phyloP scores from a whole-genome alignment of 2,329 filamentous ascomycete genomes.

The Akanthomyces lecanii region DNA sequence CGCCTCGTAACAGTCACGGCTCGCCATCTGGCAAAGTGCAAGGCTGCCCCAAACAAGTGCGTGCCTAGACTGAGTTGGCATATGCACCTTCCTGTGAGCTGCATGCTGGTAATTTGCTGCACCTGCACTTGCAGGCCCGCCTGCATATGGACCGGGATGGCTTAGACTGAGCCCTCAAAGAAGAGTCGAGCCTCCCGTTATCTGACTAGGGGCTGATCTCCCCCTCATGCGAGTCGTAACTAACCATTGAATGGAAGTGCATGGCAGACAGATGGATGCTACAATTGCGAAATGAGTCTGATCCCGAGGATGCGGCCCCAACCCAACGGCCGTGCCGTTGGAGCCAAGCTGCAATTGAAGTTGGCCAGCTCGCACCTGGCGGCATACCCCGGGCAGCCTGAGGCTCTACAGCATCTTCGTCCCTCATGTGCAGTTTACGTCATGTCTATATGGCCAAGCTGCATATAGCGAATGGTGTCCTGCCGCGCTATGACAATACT shows the following conservation, averaged over 20 bases:
- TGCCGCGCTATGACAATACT: background rate
- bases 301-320: background rate
- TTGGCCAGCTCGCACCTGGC: background rate
- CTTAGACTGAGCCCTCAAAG: slow-evolving; percentile 10
- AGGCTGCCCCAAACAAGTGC: background rate
- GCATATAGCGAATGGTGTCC: background rate
- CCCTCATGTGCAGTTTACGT: background rate
- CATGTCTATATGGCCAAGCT: background rate
- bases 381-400: background rate
- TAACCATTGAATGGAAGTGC: background rate
- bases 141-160: slow-evolving; percentile 12
- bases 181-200: slow-evolving; percentile 2
- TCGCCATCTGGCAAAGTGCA: background rate
- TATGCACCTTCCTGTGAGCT: slow-evolving; percentile 9
- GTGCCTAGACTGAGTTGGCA: background rate
- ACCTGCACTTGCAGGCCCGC: slow-evolving; percentile 14
- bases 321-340: background rate
- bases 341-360: background rate
- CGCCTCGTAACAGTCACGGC: background rate
- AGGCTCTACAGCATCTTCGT: background rate
- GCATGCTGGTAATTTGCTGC: slow-evolving; percentile 16
- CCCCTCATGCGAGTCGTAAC: background rate
- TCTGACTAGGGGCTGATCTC: slow-evolving; percentile 5
- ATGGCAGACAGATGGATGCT: background rate
- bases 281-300: background rate